Conservation (phyloP, 805 yeast species). For the Metschnikowia lunata region DNA sequence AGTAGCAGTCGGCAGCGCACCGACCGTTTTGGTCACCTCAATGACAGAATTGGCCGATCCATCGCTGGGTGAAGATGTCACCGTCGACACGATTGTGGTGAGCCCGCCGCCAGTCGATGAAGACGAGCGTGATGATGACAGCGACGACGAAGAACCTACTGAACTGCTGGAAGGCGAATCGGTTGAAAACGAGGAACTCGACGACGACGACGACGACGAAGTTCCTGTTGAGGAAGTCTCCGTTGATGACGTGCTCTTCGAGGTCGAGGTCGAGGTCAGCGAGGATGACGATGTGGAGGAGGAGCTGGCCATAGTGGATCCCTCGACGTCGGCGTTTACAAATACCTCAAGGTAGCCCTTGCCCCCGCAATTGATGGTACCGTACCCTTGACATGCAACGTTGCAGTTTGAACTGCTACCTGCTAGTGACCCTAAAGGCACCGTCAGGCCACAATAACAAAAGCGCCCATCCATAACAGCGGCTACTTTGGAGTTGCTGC, state of each 20-base stretch:
- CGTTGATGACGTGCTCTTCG: conserved; percentile 9
- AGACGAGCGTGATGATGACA: neutral
- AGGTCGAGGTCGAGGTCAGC: conserved; percentile 12
- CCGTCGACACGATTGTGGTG: conserved; percentile 21
- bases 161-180: neutral
- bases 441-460: conserved; percentile 65
- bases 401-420: conserved; percentile 18
- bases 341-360: conserved; percentile 42
- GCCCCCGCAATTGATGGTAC: conserved; percentile 55
- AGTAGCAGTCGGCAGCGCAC: conserved; percentile 3
- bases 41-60: conserved; percentile 15
- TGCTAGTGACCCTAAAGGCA: conserved; percentile 24
- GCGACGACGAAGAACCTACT: neutral
- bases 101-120: conserved; percentile 7
- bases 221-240: conserved; percentile 7
- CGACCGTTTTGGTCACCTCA: conserved; percentile 21
- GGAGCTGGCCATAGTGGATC: conserved; percentile 12
- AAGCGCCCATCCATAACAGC: conserved; percentile 44
- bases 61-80: conserved; percentile 11
- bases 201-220: conserved; percentile 11
- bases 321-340: conserved; percentile 28
- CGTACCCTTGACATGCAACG: conserved; percentile 57
- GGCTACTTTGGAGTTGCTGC: conserved; percentile 33
- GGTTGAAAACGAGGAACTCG: conserved; percentile 2
- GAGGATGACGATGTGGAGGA: conserved; percentile 14